Evolutionary conservation across 1,284 basidiomycete species (phyloP), one percentile per base, ranked within the genome.

Genomic region (Sphaerobolus stellatus): DNA sequence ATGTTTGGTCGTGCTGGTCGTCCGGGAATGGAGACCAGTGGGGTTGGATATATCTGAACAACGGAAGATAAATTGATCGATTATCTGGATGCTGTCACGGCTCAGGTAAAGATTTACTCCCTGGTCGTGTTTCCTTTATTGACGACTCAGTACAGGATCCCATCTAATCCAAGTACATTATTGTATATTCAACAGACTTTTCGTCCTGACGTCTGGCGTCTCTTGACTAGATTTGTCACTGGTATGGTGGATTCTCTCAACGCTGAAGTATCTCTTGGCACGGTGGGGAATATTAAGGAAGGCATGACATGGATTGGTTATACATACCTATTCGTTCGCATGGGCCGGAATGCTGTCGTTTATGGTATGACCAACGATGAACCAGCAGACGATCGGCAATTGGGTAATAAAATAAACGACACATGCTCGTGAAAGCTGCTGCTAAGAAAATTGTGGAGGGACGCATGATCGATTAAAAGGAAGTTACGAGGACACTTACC

Each of bases 1-100:
- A 93, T 99, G 41, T 98, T 99, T 64, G 97, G 97, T 66, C 87
- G 97, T 69, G 97, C 96, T 54, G 97, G 97, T 66, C 88, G 97
- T 56, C 97, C 97, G 1, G 97, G 97, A 14, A 81, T 98, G 59
- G 97, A 99, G 71, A 86, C 83, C 14, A 94, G 94, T 59, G 97
- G 97, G 68, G 94, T 96, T 61, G 96, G 97, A 4, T 99, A 92
- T 70, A 98, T 99, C 61, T 96, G 93, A 61, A 99, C 97, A 0
- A 87, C 90, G 0, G 84, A 90, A 33, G 97, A 99, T 65, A 98
- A 96, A 70, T 80, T 99, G 13, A 78, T 84, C 4, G 94, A 99
- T 71, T 99, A 99, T 65, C 81, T 98, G 29, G 84, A 94, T 62
- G 85, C 89, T 16, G 88, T 98, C 57, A 90, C 88, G 48, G 90